These are phyloP conservation scores for Penicillium pulvis DNA, from an alignment of 495 filamentous ascomycete species.

Conservation along the genomic window DNA sequence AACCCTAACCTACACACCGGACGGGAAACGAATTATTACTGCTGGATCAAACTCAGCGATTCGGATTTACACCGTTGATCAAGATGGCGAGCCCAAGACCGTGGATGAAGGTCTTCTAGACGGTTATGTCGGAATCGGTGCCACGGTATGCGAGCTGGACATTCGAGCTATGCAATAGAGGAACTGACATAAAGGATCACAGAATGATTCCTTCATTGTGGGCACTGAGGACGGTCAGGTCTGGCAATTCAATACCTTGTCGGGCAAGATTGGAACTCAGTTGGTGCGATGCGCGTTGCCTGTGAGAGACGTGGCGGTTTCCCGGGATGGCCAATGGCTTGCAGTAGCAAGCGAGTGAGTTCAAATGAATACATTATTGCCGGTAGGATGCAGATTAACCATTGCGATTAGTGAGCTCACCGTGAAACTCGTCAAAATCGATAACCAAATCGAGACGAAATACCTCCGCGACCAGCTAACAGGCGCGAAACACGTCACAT, in stretches of 20 bases:
- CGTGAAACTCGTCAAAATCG: constrained; percentile 81
- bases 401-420: constrained; percentile 64
- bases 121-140: constrained; percentile 73
- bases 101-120: constrained; percentile 81
- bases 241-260: constrained; percentile 76
- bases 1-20: constrained; percentile 66
- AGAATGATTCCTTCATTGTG: constrained; percentile 82
- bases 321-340: constrained; percentile 81
- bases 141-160: constrained; percentile 55
- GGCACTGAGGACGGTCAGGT: constrained; percentile 94
- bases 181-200: constrained; percentile 25
- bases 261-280: constrained; percentile 75
- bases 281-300: constrained; percentile 81
- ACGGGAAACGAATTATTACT: constrained; percentile 73
- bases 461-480: constrained; percentile 80
- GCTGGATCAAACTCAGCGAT: constrained; percentile 88
- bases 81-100: constrained; percentile 85
- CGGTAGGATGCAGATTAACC: constrained; percentile 14
- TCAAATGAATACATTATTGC: background rate
- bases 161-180: background rate
- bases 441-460: constrained; percentile 72
- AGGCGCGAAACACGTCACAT: constrained; percentile 86
- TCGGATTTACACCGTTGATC: constrained; percentile 85
- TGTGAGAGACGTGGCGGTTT: constrained; percentile 81
- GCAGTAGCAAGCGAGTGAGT: constrained; percentile 92